phyloP scores from a whole-genome alignment of 768 basidiomycete species.

The Serendipita sp. region DNA sequence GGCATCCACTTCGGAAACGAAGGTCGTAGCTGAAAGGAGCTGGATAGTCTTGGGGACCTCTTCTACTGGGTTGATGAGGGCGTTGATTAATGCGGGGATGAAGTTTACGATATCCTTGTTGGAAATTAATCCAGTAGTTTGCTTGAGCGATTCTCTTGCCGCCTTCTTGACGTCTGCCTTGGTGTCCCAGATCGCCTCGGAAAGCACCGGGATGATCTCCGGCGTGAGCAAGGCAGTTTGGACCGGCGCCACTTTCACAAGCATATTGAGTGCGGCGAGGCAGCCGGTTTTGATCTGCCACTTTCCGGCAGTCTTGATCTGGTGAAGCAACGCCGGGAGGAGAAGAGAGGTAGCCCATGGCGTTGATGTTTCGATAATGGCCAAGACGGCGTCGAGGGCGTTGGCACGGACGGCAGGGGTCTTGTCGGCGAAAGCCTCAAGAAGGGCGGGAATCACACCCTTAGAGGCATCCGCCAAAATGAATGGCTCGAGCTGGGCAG shows the following conservation, averaged over 20 bases:
- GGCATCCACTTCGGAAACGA: constrained; percentile 98
- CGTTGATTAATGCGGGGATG: constrained; percentile 95
- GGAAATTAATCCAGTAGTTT: constrained; percentile 84
- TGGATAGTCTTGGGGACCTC: constrained; percentile 92
- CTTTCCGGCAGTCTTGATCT: constrained; percentile 92
- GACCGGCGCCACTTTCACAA: constrained; percentile 63
- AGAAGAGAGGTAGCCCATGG: constrained; percentile 74
- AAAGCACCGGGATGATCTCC: constrained; percentile 84
- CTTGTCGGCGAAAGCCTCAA: constrained; percentile 93
- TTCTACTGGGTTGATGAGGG: constrained; percentile 97
- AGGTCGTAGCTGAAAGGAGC: constrained; percentile 94
- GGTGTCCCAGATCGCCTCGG: constrained; percentile 97
- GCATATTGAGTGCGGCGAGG: constrained; percentile 67
- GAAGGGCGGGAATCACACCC: constrained; percentile 69
- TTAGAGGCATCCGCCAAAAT: constrained; percentile 52
- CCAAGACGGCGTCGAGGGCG: constrained; percentile 68
- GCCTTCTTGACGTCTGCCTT: constrained; percentile 99
- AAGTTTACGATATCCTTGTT: constrained; percentile 98
- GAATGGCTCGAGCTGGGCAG: constrained; percentile 73
- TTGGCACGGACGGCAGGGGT: constrained; percentile 73
- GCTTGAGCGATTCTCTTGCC: constrained; percentile 84
- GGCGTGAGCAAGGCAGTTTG: constrained; percentile 86
- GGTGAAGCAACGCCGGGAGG: constrained; percentile 76
- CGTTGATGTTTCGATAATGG: constrained; percentile 63
- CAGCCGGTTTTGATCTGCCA: constrained; percentile 94